A percentile compares a stretch with the other conserved stretches of the same genome.
These are phyloP conservation scores for Amphicarpaea edgeworthii DNA, from an alignment of 306 rosid genomes.

Conservation along the genomic window DNA sequence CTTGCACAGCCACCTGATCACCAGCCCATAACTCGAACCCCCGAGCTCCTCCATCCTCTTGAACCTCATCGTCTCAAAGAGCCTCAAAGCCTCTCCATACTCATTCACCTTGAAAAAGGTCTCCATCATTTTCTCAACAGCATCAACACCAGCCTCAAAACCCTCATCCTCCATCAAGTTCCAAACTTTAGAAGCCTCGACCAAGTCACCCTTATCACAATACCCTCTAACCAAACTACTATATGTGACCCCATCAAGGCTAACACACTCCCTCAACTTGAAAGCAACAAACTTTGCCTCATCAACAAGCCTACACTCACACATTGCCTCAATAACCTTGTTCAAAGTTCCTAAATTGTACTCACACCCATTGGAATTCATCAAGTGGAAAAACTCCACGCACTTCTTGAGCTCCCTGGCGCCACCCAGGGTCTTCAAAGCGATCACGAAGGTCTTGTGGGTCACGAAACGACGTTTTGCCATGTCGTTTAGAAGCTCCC, in stretches of 20 bases:
- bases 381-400: constrained; percentile 73
- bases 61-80: constrained; percentile 69
- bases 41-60: constrained; percentile 66
- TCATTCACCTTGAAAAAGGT: constrained; percentile 65
- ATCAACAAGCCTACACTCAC: constrained; percentile 66
- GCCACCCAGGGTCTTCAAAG: constrained; percentile 60
- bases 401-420: constrained; percentile 77
- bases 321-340: constrained; percentile 59
- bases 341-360: constrained; percentile 65
- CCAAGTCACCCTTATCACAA: constrained; percentile 72
- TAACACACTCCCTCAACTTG: constrained; percentile 67
- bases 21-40: constrained; percentile 66
- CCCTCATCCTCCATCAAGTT: constrained; percentile 88
- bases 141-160: constrained; percentile 56
- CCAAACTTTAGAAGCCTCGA: constrained; percentile 85
- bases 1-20: constrained; percentile 74
- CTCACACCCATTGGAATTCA: constrained; percentile 63
- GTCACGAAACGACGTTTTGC: constrained; percentile 60
- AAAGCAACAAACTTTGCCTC: constrained; percentile 70
- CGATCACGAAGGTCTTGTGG: constrained; percentile 61
- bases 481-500: constrained; percentile 59
- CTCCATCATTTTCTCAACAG: constrained; percentile 77
- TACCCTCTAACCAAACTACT: constrained; percentile 65
- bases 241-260: constrained; percentile 61
- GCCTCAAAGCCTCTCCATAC: constrained; percentile 66